A percentile compares a stretch with the other conserved stretches of the same genome.
Evolutionary conservation across 2,329 filamentous ascomycete species (phyloP).

Genomic region (Pseudopithomyces chartarum): DNA sequence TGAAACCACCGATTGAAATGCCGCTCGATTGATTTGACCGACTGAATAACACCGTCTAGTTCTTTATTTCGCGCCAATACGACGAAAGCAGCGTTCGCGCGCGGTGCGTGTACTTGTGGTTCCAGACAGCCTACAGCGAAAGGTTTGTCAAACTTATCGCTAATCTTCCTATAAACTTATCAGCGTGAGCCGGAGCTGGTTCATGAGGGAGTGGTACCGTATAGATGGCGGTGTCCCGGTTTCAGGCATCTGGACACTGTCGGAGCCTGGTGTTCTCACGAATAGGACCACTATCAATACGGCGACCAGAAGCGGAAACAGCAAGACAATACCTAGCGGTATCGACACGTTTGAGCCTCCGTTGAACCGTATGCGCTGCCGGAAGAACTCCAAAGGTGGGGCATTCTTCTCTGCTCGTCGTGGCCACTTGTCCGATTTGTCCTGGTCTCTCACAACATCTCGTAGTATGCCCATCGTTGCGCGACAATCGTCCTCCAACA

Average conservation of each 20-base stretch:
- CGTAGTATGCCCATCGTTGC: constrained; percentile 49
- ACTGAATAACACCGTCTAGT: constrained; percentile 92
- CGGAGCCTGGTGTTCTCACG: constrained; percentile 81
- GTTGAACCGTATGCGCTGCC: constrained; percentile 82
- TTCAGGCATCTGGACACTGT: constrained; percentile 78
- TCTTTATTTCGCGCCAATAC: constrained; percentile 96
- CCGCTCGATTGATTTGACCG: constrained; percentile 94
- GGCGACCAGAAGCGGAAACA: constrained; percentile 91
- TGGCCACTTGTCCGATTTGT: constrained; percentile 51
- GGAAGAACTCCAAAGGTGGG: constrained; percentile 76
- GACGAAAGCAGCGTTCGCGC: constrained; percentile 94
- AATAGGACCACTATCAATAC: constrained; percentile 89
- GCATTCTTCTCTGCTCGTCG: constrained; percentile 49
- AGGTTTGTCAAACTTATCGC: constrained; percentile 95
- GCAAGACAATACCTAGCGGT: constrained; percentile 86
- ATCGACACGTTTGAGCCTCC: constrained; percentile 93
- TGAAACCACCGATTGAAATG: constrained; percentile 99
- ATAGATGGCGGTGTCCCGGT: constrained; percentile 87
- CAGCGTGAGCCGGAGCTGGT: constrained; percentile 12
- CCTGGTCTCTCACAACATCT: constrained; percentile 49
- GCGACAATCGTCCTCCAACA: constrained; percentile 2
- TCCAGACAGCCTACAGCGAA: constrained; percentile 90
- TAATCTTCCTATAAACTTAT: constrained; percentile 75
- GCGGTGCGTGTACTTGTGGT: constrained; percentile 73
- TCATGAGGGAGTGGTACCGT: constrained; percentile 62